Evolutionary conservation across 495 filamentous ascomycete species (phyloP).

Genomic region (Aspergillus ostianus): DNA sequence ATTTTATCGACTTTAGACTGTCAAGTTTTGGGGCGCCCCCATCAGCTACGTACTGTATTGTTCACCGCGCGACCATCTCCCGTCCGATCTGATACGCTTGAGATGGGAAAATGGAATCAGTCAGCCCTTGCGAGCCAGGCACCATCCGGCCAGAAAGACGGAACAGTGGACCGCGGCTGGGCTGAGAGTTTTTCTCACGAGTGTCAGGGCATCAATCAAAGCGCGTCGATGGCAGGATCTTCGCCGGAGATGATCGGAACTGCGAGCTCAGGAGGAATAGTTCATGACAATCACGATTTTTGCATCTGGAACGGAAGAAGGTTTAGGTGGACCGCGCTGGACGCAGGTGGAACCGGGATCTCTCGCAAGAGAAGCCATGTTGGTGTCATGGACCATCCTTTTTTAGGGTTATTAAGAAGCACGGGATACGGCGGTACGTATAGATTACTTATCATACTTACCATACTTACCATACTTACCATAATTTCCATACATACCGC

Average conservation of each 20-base stretch:
- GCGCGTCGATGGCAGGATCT: not conserved
- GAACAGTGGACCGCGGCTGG: not conserved
- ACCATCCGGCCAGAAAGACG: not conserved
- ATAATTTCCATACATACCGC: not conserved
- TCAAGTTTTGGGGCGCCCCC: not conserved
- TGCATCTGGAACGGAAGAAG: not conserved
- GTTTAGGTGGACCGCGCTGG: not conserved
- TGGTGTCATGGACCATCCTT: not conserved
- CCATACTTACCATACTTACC: not conserved
- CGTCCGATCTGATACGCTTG: constrained; percentile 3
- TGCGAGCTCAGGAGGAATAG: not conserved
- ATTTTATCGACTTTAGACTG: not conserved
- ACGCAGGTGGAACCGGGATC: not conserved
- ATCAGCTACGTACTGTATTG: constrained; percentile 2
- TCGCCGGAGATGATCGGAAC: not conserved
- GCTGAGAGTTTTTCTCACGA: not conserved
- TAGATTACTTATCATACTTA: not conserved
- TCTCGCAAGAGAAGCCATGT: not conserved
- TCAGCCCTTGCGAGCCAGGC: not conserved
- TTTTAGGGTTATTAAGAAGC: too few species aligned
- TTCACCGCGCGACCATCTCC: constrained; percentile 7
- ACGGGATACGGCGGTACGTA: too few species aligned
- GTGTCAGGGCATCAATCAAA: constrained; percentile 5
- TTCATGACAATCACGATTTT: not conserved
- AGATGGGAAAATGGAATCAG: not conserved